Base-by-base conservation (phyloP, 1,139 yeast genomes). In the Geotrichum klebahnii region DNA sequence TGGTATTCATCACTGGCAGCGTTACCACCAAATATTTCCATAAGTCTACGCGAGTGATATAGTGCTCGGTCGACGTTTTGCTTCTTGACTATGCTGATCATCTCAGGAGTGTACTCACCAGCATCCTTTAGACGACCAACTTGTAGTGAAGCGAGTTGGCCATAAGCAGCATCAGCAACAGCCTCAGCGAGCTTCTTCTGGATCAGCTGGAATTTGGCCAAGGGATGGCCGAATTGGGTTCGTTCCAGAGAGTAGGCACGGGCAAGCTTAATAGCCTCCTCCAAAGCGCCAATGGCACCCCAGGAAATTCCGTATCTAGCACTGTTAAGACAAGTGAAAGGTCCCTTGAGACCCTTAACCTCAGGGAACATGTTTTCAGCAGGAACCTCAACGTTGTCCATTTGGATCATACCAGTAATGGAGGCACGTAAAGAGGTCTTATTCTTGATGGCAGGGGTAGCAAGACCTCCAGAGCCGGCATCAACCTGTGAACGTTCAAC, bases 21-120 rank as follows among this genome's bases (percentile, higher is more conserved):
- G 50, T 72, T 72, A 24, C 76, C 76, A 3, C 76, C 76, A 55
- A 72, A 71, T 22, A 72, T 63, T 54, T 72, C 76, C 75, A 71
- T 70, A 37, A 72, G 61, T 32, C 58, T 62, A 42, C 75, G 61
- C 17, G 72, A 41, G 50, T 68, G 66, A 40, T 59, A 63, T 39
- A 72, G 61, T 5, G 76, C 73, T 3, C 71, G 61, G 53, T 72
- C 76, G 51, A 74, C 70, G 63, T 72, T 72, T 48, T 69, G 74
- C 40, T 75, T 64, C 61, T 72, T 72, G 58, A 72, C 67, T 67
- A 71, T 63, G 45, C 70, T 64, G 56, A 72, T 72, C 74, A 70
- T 69, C 54, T 70, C 75, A 26, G 76, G 75, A 8, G 73, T 60
- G 22, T 62, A 65, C 28, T 58, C 55, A 24, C 69, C 72, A 10